Evolutionary conservation across 495 filamentous ascomycete genomes (phyloP).

Genomic region (Penicilliopsis zonata): DNA sequence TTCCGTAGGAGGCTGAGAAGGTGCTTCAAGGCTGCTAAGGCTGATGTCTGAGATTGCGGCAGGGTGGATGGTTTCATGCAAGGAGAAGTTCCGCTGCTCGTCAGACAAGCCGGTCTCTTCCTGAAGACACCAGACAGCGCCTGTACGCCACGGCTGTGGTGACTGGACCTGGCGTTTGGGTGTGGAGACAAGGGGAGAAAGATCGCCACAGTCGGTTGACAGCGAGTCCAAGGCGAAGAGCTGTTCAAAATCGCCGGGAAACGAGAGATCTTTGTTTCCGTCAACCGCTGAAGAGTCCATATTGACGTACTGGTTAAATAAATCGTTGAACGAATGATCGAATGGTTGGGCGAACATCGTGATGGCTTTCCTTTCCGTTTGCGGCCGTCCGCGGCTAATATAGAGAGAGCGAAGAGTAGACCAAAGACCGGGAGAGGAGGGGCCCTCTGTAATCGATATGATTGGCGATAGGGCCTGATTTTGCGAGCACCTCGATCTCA

Average conservation of each 20-base stretch:
- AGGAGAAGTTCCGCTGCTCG: slow-evolving; percentile 17
- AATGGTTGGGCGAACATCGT: slow-evolving; percentile 36
- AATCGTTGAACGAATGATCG: slow-evolving; percentile 39
- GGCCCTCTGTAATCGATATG: slow-evolving; percentile 8
- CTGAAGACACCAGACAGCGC: slow-evolving; percentile 28
- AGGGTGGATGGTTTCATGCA: slow-evolving; percentile 30
- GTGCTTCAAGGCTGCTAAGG: slow-evolving; percentile 21
- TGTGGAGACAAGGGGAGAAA: slow-evolving; percentile 26
- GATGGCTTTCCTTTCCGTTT: slow-evolving; percentile 33
- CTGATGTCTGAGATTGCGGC: slow-evolving; percentile 25
- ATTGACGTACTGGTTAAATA: slow-evolving; percentile 42
- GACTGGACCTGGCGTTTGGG: slow-evolving; percentile 22
- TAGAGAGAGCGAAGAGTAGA: slow-evolving; percentile 7
- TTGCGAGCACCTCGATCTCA: slow-evolving; percentile 2
- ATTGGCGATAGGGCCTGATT: slow-evolving; percentile 18
- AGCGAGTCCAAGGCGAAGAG: slow-evolving; percentile 30
- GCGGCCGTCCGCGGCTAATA: slow-evolving; percentile 19
- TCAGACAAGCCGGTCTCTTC: slow-evolving; percentile 14
- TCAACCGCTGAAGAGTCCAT: slow-evolving; percentile 29
- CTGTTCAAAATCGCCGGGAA: slow-evolving; percentile 32
- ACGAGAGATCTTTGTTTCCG: slow-evolving; percentile 29
- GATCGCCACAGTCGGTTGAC: slow-evolving; percentile 35
- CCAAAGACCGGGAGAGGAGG: slow-evolving; percentile 7
- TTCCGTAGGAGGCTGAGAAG: slow-evolving; percentile 13
- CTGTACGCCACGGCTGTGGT: slow-evolving; percentile 27